Conservation (phyloP, 805 yeast genomes). For the Wickerhamiella australiensis region DNA sequence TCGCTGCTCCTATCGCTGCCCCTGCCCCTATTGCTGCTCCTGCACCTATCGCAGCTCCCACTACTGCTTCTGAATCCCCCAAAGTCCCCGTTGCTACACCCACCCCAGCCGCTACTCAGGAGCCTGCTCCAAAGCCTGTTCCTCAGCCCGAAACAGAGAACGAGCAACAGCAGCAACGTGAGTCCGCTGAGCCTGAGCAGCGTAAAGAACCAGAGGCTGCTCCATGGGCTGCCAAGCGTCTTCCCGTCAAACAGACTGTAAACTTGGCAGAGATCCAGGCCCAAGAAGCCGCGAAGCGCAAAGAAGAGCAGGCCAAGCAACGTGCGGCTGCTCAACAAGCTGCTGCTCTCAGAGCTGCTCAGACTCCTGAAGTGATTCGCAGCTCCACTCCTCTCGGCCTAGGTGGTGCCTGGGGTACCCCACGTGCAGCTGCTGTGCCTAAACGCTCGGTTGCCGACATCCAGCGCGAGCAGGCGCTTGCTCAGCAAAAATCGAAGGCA, state of each 20-base stretch:
- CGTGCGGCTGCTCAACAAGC: not conserved
- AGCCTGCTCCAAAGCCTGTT: not conserved
- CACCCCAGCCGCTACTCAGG: not conserved
- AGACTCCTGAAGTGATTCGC: conserved; percentile 4
- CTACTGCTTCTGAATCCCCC: conserved; percentile 1
- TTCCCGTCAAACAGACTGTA: conserved; percentile 15
- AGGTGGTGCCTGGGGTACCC: conserved; percentile 14
- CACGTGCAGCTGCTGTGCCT: conserved; percentile 18
- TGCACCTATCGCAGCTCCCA: too few species aligned
- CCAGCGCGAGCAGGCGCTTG: conserved; percentile 30
- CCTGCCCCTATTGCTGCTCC: conserved; percentile 12
- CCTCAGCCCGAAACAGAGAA: not conserved
- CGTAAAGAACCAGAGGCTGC: conserved; percentile 15
- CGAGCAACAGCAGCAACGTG: not conserved
- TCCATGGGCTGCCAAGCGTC: conserved; percentile 22
- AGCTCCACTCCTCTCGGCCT: not conserved
- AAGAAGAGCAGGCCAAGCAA: conserved; percentile 15
- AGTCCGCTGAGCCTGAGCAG: not conserved
- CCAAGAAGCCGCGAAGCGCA: conserved; percentile 22
- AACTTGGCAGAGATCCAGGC: conserved; percentile 28
- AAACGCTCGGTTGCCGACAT: conserved; percentile 28
- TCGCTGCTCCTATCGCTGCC: conserved; percentile 7
- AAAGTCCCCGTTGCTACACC: not conserved
- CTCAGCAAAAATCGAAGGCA: conserved; percentile 10
- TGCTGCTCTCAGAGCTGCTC: conserved; percentile 1